phyloP scores from a whole-genome alignment of 177 flowering plant genomes.

The Vitis hybrid region DNA sequence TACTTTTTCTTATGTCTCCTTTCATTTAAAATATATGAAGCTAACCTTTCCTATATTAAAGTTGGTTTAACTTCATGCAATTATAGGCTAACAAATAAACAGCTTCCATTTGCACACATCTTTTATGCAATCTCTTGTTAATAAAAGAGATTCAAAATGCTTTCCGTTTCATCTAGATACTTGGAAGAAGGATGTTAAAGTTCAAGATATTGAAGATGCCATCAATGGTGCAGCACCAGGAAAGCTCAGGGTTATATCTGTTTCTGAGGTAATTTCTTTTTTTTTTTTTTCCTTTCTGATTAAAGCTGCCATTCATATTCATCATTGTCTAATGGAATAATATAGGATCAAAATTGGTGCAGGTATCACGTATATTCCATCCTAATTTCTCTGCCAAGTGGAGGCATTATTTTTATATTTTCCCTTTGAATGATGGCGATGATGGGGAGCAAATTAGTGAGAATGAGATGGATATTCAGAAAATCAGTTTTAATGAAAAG shows the following conservation, averaged over 20 bases:
- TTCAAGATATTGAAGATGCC: conserved; percentile 57
- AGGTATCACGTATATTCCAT: conserved; percentile 91
- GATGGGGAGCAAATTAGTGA: conserved; percentile 14
- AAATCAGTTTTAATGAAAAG: conserved; percentile 4
- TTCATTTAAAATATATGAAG: no score
- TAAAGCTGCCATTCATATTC: no score
- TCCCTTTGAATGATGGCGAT: conserved; percentile 58
- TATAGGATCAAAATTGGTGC: conserved; percentile 9
- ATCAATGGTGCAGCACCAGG: conserved; percentile 67
- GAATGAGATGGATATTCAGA: conserved; percentile 16
- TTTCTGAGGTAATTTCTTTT: conserved; percentile 49
- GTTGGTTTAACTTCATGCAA: no score
- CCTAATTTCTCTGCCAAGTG: conserved; percentile 96
- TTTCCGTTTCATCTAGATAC: conserved; percentile 50
- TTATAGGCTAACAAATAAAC: no score
- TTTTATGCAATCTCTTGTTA: no score
- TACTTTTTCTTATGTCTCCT: no score
- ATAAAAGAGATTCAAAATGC: no score
- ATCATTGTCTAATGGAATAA: neutral
- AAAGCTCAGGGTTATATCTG: conserved; percentile 59
- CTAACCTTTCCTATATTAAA: no score
- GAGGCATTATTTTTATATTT: conserved; percentile 89
- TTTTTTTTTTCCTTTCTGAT: neutral
- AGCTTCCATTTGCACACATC: no score
- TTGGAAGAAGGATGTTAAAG: conserved; percentile 75